Evolutionary conservation across 2,329 filamentous ascomycete genomes (phyloP), one percentile per base, ranked within the genome.

Genomic region (Fusarium napiforme): DNA sequence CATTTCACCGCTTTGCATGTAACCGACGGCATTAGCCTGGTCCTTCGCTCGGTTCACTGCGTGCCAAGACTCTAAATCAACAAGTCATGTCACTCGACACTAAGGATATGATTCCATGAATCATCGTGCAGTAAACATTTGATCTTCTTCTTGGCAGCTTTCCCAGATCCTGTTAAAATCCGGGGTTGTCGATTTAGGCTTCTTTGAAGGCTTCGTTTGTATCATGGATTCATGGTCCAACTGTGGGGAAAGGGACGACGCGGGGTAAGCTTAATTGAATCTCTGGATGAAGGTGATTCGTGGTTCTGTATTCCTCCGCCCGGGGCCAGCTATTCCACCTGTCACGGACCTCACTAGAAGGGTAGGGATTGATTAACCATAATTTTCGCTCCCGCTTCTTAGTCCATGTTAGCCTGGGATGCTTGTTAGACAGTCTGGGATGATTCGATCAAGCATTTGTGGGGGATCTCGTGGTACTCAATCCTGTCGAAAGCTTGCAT

Each of bases 401-500:
- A 40, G 7, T 9, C 1, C 4, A 9, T 9, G 14, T 14, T 30
- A 9, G n/a, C 43, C 16, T 19, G 7, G 14, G 9, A 30, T 30
- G 3, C 3, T 5, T 16, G 4, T 4, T n/a, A 0, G 15, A 36
- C 4, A 8, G 4, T 32, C 5, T n/a, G 28, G 10, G 28, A 0
- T 3, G 15, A 12, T 18, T 12, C 1, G 12, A 7, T 37, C 0
- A 21, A 16, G 21, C 4, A 10, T 15, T 26, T 55, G 39, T 55
- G 39, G 36, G 28, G 46, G 60, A 36, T 23, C 7, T 30, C 12
- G 7, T 26, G 5, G 34, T 8, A 0, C 19, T 28, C 19, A 2
- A 12, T 5, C 5, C 4, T 7, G 14, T 26, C 4, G 4, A n/a
- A 39, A 7, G 2, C 36, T 21, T n/a, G 18, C 21, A 28, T 21